Evolutionary conservation across 2,329 filamentous ascomycete species (phyloP), one percentile per base, ranked within the genome.

Genomic region (Venturia pyrina): DNA sequence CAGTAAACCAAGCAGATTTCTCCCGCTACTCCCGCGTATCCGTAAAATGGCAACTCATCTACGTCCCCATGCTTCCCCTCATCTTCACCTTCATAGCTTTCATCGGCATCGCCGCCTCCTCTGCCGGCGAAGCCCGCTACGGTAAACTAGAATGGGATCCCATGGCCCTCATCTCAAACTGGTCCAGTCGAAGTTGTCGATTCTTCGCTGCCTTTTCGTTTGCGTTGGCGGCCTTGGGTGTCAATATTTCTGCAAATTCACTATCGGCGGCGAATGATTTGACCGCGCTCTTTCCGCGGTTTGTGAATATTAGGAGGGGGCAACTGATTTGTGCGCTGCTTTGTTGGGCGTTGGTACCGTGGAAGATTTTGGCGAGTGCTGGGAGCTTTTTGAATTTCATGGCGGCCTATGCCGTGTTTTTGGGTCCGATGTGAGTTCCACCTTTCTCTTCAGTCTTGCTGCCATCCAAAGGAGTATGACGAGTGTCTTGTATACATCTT

Each of bases 341-440:
- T 61, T 43, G 40, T 19, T 82, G 77, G 78, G 77, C 74, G 24
- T 74, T 78, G 1, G 78, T 79, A 0, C 79, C 79, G 0, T 81
- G 79, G 79, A 78, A 79, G 71, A 81, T 81, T 63, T 72, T 81
- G 5, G 74, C 71, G 41, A 75, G 73, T 44, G 79, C 78, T 3
- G 72, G 73, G 13, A 75, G 70, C 17, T 79, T 81, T 60, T 69
- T 81, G 3, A 81, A 82, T 56, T 90, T 89, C 75, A 87, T 90
- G 82, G 80, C 82, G 56, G 87, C 86, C 0, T 86, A 88, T 72
- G 82, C 83, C 1, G 80, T 89, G 48, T 89, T 89, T 74, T 77
- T 89, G 0, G 53, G 53, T 5, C 53, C 53, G 4, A 86, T 84
- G 34, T 59, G 19, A 34, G 53, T 59, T 69, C 69, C 28, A 28